Evolutionary conservation across 140 eudicot species (phyloP).

Genomic region (Senecio squalidus): DNA sequence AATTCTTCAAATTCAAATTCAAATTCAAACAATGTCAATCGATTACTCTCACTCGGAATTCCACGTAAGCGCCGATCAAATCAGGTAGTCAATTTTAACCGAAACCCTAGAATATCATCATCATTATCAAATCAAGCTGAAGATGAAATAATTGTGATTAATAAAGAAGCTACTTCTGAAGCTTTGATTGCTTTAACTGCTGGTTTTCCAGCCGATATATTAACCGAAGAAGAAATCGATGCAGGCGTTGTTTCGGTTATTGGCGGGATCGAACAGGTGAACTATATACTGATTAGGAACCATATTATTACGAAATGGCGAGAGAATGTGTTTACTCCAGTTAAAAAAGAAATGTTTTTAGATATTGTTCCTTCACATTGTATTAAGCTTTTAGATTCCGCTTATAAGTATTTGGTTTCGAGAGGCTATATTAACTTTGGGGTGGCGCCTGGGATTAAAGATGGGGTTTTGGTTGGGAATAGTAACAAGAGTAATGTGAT

Average conservation of each 20-base stretch:
- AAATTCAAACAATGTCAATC: conserved; percentile 37
- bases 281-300: conserved; percentile 79
- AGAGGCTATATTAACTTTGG: conserved; percentile 95
- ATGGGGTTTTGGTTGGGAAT: conserved; percentile 34
- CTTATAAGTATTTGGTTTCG: conserved; percentile 70
- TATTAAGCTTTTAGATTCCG: conserved; percentile 53
- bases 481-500: conserved; percentile 45
- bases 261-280: conserved; percentile 96
- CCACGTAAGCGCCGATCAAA: conserved; percentile 78
- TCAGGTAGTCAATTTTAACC: too few species aligned
- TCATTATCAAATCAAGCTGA: too few species aligned
- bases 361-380: conserved; percentile 77
- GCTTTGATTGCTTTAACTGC: conserved; percentile 80
- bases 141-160: conserved; percentile 93
- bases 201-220: conserved; percentile 89
- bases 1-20: conserved; percentile 27
- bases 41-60: conserved; percentile 45
- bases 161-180: conserved; percentile 88
- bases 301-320: conserved; percentile 91
- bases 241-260: conserved; percentile 75
- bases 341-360: conserved; percentile 77
- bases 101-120: conserved; percentile 23
- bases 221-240: conserved; percentile 82
- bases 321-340: conserved; percentile 71
- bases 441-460: conserved; percentile 68